Evolutionary conservation across 345 rosid genomes (phyloP), one percentile per base, ranked within the genome.

Genomic region (Eucalyptus pumila): DNA sequence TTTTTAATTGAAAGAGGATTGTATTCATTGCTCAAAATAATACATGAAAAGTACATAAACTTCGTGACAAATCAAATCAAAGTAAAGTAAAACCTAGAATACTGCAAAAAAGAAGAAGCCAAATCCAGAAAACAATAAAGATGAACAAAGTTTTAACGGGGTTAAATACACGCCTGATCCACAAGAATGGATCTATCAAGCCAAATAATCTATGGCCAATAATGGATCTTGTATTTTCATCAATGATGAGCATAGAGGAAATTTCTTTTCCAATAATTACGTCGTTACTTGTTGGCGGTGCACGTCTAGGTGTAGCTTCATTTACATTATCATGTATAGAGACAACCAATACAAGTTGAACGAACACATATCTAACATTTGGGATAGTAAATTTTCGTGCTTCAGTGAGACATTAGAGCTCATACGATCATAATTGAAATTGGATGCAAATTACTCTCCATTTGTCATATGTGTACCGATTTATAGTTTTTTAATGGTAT

Each of bases 391-490:
- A 60, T 27, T 12, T 60, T 12, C 7, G 4, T 60, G 15, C 0
- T 60, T 60, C 0, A 60, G 15, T 26, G 32, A 60, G 32, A 60
- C 32, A 12, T 26, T 60, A 60, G 32, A 60, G 67, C 32, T 60
- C 0, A 0, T 11, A 60, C 0, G 15, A 27, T 60, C 0, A 60
- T 11, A 0, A 26, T 27, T 60, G 15, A 60, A 14, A 37, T 37
- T 37, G 40, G 40, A 37, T 37, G 40, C 40, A 37, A 37, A 4
- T 40, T 40, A 51, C 9, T 1, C 9, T 51, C 23, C 2, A 51
- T 51, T 51, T 51, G 23, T 51, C 23, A 51, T 9, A 51, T 17
- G 4, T 51, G 54, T 51, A 16, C 9, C 1, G 0, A 51, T 17
- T 51, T 3, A 51, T 51, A 3, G 1, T 16, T 51, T 50, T 17